Conservation (phyloP, 2,329 filamentous ascomycete species). For the Emergomyces orientalis region DNA sequence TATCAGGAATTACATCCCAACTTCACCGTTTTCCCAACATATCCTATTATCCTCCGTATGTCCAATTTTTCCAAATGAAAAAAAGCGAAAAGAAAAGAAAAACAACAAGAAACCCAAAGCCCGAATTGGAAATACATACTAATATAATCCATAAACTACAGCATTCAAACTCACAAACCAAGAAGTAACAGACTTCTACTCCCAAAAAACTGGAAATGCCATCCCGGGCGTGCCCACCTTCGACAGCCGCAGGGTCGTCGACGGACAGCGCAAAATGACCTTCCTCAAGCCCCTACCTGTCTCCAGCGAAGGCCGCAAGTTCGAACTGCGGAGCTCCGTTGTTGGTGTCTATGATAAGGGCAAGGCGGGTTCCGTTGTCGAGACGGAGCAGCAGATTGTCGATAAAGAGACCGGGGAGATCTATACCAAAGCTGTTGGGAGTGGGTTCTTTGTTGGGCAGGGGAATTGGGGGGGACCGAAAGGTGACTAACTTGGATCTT, state of each 20-base stretch:
- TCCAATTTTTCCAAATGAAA: slow-evolving; percentile 8
- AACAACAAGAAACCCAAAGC: no score
- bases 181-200: slow-evolving; percentile 80
- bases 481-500: slow-evolving; percentile 41
- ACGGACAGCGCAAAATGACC: slow-evolving; percentile 72
- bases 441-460: slow-evolving; percentile 71
- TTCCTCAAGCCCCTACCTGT: slow-evolving; percentile 68
- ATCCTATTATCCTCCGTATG: slow-evolving; percentile 68
- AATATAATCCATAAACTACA: slow-evolving; percentile 17
- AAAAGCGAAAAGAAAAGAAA: neutral
- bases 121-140: neutral
- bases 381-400: slow-evolving; percentile 68
- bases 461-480: slow-evolving; percentile 84
- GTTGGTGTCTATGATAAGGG: slow-evolving; percentile 87
- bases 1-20: slow-evolving; percentile 72
- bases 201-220: slow-evolving; percentile 52
- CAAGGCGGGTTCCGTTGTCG: slow-evolving; percentile 69
- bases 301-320: slow-evolving; percentile 59
- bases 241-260: slow-evolving; percentile 64
- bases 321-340: slow-evolving; percentile 68
- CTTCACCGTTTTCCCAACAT: slow-evolving; percentile 83
- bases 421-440: slow-evolving; percentile 60
- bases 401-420: slow-evolving; percentile 60
- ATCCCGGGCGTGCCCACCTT: slow-evolving; percentile 72
- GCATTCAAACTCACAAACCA: slow-evolving; percentile 68